Percentiles rank a stretch among this genome's conserved stretches.
phyloP scores from a whole-genome alignment of 345 rosid species.

The Kernera saxatilis region DNA sequence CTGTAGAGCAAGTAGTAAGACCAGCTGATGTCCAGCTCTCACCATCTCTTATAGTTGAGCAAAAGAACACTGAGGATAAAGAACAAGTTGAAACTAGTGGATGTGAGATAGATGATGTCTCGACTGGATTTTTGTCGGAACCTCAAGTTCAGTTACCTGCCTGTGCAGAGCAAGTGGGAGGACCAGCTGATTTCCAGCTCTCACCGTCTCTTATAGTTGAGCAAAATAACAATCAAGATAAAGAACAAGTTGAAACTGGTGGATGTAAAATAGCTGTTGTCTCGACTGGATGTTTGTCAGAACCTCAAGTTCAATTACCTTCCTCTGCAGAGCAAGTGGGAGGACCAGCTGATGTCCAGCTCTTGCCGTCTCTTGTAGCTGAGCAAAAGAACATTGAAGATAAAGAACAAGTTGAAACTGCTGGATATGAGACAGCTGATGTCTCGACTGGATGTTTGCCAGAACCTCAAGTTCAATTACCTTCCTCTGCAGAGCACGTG shows the following conservation, averaged over 20 bases:
- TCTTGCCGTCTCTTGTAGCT: neutral
- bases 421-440: neutral
- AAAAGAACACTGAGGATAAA: neutral
- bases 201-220: neutral
- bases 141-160: neutral
- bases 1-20: too few species aligned
- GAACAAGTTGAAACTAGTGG: neutral
- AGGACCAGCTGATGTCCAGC: neutral
- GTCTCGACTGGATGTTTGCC: neutral
- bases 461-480: neutral
- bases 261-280: neutral
- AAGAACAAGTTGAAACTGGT: neutral
- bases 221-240: neutral
- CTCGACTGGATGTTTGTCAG: neutral
- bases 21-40: neutral
- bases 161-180: neutral
- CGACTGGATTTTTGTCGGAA: neutral
- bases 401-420: neutral
- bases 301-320: neutral
- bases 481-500: neutral
- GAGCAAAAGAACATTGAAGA: neutral
- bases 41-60: neutral
- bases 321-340: too few species aligned
- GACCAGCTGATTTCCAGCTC: neutral
- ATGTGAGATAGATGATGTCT: neutral